Conservation (phyloP, 2,329 filamentous ascomycete genomes). For the Hymenoscyphus fructigenus region DNA sequence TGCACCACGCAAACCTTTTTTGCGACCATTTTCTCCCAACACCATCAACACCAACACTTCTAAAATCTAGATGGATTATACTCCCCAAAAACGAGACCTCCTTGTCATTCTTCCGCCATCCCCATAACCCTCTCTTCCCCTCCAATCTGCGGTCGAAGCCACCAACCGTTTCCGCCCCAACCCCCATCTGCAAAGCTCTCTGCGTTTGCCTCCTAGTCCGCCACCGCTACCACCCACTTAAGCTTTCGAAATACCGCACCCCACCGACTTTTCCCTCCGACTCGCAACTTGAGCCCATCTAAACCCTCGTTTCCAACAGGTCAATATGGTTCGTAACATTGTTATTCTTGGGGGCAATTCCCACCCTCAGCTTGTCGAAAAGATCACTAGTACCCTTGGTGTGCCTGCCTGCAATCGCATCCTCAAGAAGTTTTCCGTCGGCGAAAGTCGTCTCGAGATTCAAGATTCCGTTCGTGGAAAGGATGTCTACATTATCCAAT, state of each 20-base stretch:
- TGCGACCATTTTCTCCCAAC: constrained; percentile 1
- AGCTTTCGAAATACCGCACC: constrained; percentile 26
- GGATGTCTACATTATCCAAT: constrained; percentile 98
- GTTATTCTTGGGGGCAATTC: constrained; percentile 91
- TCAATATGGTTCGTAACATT: constrained; percentile 85
- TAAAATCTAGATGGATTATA: constrained; percentile 25
- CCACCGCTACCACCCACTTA: constrained; percentile 15
- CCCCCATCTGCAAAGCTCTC: background rate
- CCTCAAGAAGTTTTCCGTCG: constrained; percentile 89
- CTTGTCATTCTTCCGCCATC: constrained; percentile 15
- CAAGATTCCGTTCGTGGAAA: constrained; percentile 95
- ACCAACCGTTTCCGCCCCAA: background rate
- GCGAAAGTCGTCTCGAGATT: constrained; percentile 93
- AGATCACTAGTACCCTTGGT: constrained; percentile 83
- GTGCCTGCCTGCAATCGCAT: constrained; percentile 82
- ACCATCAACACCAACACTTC: constrained; percentile 4
- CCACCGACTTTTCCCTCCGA: constrained; percentile 14
- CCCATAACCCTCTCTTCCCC: constrained; percentile 17
- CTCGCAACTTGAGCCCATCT: constrained; percentile 11
- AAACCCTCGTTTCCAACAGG: constrained; percentile 6
- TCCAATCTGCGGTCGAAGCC: background rate
- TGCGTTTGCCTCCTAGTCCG: background rate
- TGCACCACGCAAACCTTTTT: constrained; percentile 5
- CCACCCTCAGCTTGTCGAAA: constrained; percentile 83
- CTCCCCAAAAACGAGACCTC: constrained; percentile 12